Conservation (phyloP, 73 alveolate species). For the Urostyla sp. region DNA sequence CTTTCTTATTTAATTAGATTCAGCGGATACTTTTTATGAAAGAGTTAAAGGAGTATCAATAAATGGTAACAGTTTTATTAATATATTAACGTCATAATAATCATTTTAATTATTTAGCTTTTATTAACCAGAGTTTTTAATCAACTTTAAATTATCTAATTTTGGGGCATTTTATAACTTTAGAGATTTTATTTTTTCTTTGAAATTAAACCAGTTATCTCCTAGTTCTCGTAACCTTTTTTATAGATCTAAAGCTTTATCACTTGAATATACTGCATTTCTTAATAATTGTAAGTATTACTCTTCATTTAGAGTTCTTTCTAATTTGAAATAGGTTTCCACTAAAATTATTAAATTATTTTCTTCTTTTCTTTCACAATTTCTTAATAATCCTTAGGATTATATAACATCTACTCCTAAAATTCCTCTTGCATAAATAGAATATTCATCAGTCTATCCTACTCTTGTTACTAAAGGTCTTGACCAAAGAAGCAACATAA, state of each 20-base stretch:
- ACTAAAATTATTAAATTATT: conserved; percentile 40
- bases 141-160: conserved; percentile 35
- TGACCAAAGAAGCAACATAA: conserved; percentile 44
- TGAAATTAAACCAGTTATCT: conserved; percentile 55
- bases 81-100: conserved; percentile 39
- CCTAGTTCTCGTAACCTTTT: conserved; percentile 28
- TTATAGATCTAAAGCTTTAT: conserved; percentile 38
- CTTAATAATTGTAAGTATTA: conserved; percentile 32
- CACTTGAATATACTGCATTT: conserved; percentile 51
- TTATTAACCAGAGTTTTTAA: conserved; percentile 12
- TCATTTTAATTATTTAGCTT: background rate
- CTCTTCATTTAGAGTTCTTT: conserved; percentile 1
- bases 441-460: conserved; percentile 20
- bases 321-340: conserved; percentile 30
- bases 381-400: conserved; percentile 51
- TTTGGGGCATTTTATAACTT: conserved; percentile 55
- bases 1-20: conserved; percentile 58
- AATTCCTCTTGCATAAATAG: conserved; percentile 51
- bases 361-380: conserved; percentile 28
- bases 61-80: conserved; percentile 46
- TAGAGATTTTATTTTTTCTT: conserved; percentile 38
- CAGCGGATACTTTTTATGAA: conserved; percentile 20
- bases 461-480: conserved; percentile 59
- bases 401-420: conserved; percentile 50
- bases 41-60: conserved; percentile 15